Evolutionary conservation across 2,329 filamentous ascomycete genomes (phyloP).

Genomic region (Diaporthe eres): DNA sequence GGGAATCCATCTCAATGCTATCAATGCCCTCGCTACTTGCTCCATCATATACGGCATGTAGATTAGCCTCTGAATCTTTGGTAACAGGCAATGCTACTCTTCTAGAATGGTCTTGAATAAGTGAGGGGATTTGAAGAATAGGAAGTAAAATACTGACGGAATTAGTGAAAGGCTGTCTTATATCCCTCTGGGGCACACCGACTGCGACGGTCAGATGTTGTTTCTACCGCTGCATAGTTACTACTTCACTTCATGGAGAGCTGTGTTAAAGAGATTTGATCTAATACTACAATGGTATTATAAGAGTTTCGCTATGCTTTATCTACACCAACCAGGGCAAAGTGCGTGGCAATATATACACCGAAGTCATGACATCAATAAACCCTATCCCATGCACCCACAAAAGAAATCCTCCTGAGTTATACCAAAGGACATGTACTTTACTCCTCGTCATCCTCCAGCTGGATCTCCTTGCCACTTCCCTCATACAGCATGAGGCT

Average conservation of each 20-base stretch:
- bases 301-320: conserved; percentile 29
- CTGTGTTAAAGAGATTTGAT: background rate
- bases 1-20: too few species aligned
- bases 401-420: background rate
- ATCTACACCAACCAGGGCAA: conserved; percentile 27
- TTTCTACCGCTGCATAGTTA: background rate
- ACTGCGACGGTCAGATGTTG: background rate
- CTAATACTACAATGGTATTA: conserved; percentile 29
- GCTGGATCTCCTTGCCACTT: conserved; percentile 70
- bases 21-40: too few species aligned
- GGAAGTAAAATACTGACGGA: too few species aligned
- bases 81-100: too few species aligned
- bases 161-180: too few species aligned
- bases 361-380: conserved; percentile 28
- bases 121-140: too few species aligned
- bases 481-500: conserved; percentile 76
- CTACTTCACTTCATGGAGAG: background rate
- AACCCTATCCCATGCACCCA: conserved; percentile 9
- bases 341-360: conserved; percentile 30
- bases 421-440: background rate
- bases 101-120: background rate
- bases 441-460: conserved; percentile 61
- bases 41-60: too few species aligned
- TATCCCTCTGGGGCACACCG: too few species aligned
- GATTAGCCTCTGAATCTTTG: too few species aligned